These are phyloP conservation scores for Annulohypoxylon moriforme DNA, from an alignment of 495 filamentous ascomycete species.

Conservation along the genomic window DNA sequence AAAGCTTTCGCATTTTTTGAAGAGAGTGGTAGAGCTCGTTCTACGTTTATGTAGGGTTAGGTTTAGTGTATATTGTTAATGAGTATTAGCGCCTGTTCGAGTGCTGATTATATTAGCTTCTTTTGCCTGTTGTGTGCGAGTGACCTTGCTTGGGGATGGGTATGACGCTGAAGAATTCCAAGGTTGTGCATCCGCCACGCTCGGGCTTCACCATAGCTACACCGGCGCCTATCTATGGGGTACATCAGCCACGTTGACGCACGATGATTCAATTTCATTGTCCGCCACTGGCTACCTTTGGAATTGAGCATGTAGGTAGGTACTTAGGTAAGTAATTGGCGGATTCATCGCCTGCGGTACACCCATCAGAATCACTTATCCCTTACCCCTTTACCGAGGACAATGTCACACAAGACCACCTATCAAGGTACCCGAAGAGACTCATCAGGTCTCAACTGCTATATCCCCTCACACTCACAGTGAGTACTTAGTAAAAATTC, in stretches of 20 bases:
- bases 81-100: constrained; percentile 3
- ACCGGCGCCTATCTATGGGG: neutral
- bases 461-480: neutral
- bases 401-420: no score
- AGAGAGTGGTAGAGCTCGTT: neutral
- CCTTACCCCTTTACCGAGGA: no score
- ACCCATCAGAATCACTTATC: no score
- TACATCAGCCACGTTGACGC: neutral
- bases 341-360: no score
- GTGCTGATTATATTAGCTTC: neutral
- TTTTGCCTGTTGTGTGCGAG: neutral
- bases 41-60: constrained; percentile 6
- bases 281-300: neutral
- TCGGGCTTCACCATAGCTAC: neutral
- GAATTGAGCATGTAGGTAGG: no score
- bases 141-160: neutral
- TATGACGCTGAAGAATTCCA: no score
- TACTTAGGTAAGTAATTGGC: no score
- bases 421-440: no score
- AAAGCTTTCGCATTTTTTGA: neutral
- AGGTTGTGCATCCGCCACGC: no score
- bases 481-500: neutral
- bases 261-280: neutral
- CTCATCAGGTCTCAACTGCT: no score
- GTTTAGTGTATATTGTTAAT: constrained; percentile 41